A percentile compares a stretch with the other conserved stretches of the same genome.
phyloP scores from a whole-genome alignment of 306 rosid species.

The Canavalia ensiformis region DNA sequence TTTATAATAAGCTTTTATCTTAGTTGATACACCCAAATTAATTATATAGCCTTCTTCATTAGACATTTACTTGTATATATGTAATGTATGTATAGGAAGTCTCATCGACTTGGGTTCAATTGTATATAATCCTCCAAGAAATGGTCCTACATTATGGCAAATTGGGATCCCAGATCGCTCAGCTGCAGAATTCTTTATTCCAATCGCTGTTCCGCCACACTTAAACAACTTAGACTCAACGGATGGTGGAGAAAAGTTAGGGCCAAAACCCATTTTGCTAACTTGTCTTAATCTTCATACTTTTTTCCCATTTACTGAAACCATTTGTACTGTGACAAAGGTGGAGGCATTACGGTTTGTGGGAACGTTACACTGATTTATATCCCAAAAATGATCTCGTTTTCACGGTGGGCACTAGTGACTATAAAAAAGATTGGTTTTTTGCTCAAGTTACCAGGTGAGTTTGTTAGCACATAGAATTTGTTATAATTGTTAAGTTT shows the following conservation, averaged over 20 bases:
- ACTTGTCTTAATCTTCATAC: neutral
- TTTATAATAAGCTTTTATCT: too few relatives aligned
- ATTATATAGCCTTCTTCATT: neutral
- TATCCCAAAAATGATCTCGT: conserved; percentile 62
- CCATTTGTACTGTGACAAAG: conserved; percentile 42
- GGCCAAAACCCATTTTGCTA: neutral
- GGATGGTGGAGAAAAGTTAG: conserved; percentile 48
- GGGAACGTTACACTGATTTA: conserved; percentile 67
- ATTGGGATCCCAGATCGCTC: conserved; percentile 89
- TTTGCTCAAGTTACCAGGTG: conserved; percentile 70
- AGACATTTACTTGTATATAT: neutral
- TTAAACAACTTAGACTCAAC: conserved; percentile 51
- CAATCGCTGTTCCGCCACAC: conserved; percentile 64
- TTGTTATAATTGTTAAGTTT: neutral
- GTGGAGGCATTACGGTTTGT: conserved; percentile 76
- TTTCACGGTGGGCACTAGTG: conserved; percentile 46
- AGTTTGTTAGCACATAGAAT: neutral
- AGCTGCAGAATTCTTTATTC: conserved; percentile 73
- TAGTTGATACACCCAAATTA: too few relatives aligned
- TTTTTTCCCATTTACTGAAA: neutral
- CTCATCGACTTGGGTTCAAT: conserved; percentile 47
- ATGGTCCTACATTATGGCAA: conserved; percentile 87
- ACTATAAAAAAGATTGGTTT: conserved; percentile 64
- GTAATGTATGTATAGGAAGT: conserved; percentile 52
- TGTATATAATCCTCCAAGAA: conserved; percentile 75